Evolutionary conservation across 768 basidiomycete genomes (phyloP).

Genomic region (Coprinellus micaceus): DNA sequence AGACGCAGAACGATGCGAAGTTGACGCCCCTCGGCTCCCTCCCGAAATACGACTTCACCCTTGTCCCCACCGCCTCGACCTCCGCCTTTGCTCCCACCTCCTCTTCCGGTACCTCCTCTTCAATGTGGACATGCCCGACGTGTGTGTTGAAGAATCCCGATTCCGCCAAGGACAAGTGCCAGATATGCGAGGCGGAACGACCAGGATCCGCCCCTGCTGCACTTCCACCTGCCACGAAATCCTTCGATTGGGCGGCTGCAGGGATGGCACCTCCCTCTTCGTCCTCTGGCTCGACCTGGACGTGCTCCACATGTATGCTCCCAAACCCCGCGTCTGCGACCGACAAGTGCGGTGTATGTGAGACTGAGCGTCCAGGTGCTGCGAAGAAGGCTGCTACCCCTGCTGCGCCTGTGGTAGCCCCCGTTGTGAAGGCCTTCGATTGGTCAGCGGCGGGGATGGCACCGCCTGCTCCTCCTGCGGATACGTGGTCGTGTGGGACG

Average conservation of each 20-base stretch:
- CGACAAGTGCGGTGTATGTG: conserved; percentile 52
- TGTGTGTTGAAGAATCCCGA: conserved; percentile 52
- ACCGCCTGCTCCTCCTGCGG: neutral
- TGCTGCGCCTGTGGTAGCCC: conserved; percentile 7
- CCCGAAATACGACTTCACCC: conserved; percentile 39
- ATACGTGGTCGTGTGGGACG: conserved; percentile 49
- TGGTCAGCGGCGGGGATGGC: conserved; percentile 13
- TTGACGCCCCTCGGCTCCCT: conserved; percentile 38
- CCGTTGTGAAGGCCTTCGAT: conserved; percentile 19
- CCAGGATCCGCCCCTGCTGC: neutral
- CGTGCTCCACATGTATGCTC: conserved; percentile 50
- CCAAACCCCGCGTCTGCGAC: conserved; percentile 41
- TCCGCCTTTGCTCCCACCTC: conserved; percentile 56
- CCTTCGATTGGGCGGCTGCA: conserved; percentile 14
- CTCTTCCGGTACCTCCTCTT: conserved; percentile 27
- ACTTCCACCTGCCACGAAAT: neutral
- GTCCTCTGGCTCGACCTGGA: conserved; percentile 36
- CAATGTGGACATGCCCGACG: conserved; percentile 52
- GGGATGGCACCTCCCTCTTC: conserved; percentile 6
- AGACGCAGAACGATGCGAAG: conserved; percentile 36
- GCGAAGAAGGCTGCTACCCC: conserved; percentile 11
- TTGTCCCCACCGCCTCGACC: neutral
- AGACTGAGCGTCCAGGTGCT: conserved; percentile 26
- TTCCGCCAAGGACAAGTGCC: conserved; percentile 45
- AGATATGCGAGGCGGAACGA: conserved; percentile 41